A percentile compares a stretch with the other conserved stretches of the same genome.
phyloP scores from a whole-genome alignment of 2,329 filamentous ascomycete species.

The Aurifilum marmelostoma region DNA sequence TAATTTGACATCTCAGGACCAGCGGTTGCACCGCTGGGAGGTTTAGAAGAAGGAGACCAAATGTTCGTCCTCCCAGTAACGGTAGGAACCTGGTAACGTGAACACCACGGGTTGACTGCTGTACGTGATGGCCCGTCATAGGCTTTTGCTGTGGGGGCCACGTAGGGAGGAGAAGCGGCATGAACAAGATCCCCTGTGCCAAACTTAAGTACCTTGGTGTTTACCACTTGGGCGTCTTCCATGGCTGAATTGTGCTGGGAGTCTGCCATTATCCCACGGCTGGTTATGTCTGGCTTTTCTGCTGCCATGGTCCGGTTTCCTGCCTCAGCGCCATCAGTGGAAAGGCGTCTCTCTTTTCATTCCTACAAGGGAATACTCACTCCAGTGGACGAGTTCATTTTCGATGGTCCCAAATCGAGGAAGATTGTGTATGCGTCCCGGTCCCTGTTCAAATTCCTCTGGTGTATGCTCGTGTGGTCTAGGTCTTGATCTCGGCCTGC shows the following conservation, averaged over 20 bases:
- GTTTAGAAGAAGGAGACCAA: background rate
- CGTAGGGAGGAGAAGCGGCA: background rate
- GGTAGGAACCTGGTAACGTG: background rate
- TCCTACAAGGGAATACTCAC: background rate
- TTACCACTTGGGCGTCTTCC: background rate
- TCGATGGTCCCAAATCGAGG: background rate
- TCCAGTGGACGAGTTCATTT: background rate
- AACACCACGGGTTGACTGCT: background rate
- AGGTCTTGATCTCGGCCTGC: background rate
- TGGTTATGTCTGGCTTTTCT: background rate
- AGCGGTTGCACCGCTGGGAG: no score
- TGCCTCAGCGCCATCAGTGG: background rate
- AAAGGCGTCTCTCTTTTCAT: background rate
- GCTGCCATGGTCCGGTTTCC: background rate
- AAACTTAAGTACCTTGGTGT: background rate
- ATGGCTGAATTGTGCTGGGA: background rate
- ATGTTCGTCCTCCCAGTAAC: background rate
- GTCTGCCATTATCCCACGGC: no score
- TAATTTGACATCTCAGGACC: background rate
- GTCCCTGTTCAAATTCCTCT: background rate
- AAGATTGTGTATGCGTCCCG: background rate
- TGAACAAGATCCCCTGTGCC: background rate
- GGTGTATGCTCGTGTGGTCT: background rate
- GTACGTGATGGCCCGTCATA: background rate
- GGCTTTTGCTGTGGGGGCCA: background rate